Evolutionary conservation across 306 rosid genomes (phyloP).

Genomic region (Pterocarpus macrocarpus): DNA sequence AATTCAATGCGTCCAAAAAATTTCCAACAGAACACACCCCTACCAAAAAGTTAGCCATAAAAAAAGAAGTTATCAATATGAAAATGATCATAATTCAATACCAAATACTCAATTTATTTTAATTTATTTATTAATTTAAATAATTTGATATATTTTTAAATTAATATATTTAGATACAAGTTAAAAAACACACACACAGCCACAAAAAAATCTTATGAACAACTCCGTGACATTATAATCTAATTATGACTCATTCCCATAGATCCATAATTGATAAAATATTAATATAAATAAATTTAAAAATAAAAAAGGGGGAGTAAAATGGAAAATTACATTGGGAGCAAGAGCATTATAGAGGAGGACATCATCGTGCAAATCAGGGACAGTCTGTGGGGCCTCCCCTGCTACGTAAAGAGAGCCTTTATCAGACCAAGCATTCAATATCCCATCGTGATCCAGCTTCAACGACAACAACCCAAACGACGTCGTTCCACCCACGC

Average conservation of each 20-base stretch:
- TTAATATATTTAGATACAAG: too few species aligned
- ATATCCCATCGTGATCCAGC: slow-evolving; percentile 81
- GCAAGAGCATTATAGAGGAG: slow-evolving; percentile 16
- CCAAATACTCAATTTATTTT: background rate
- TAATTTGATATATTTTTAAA: too few species aligned
- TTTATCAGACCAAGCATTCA: slow-evolving; percentile 92
- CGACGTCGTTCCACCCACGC: slow-evolving; percentile 36
- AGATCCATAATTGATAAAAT: background rate
- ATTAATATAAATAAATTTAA: background rate
- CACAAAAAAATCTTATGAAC: background rate
- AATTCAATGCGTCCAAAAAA: too few species aligned
- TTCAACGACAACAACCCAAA: slow-evolving; percentile 68
- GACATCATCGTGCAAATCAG: slow-evolving; percentile 54
- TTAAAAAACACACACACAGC: background rate
- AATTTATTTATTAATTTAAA: too few species aligned
- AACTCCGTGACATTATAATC: slow-evolving; percentile 12
- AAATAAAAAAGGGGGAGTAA: background rate
- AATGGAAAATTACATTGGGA: slow-evolving; percentile 53
- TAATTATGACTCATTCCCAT: background rate
- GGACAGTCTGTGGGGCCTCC: slow-evolving; percentile 73
- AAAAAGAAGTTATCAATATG: background rate
- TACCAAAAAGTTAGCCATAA: background rate
- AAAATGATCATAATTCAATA: background rate
- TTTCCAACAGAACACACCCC: background rate
- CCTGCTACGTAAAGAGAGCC: slow-evolving; percentile 72